phyloP scores from a whole-genome alignment of 352 stramenopile species.

The Phytopythium litorale region DNA sequence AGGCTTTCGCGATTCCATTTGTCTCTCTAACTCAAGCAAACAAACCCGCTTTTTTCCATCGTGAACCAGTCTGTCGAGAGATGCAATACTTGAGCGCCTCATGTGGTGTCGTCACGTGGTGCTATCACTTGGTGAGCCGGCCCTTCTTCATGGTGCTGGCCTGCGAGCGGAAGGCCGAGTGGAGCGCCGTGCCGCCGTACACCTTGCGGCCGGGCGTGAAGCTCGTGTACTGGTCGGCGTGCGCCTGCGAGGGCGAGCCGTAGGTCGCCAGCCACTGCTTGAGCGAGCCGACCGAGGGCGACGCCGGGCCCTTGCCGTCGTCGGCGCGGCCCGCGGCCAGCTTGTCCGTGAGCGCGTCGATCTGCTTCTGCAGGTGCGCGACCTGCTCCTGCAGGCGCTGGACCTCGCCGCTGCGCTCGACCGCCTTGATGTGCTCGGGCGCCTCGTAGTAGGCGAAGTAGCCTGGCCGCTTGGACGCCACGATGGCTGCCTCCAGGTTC shows the following conservation, averaged over 20 bases:
- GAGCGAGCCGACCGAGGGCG: slow-evolving; percentile 43
- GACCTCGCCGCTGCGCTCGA: slow-evolving; percentile 53
- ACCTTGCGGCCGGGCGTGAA: slow-evolving; percentile 68
- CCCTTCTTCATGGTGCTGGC: slow-evolving; percentile 77
- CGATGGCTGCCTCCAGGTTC: slow-evolving; percentile 77
- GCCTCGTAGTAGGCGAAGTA: slow-evolving; percentile 76
- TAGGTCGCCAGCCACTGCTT: slow-evolving; percentile 77
- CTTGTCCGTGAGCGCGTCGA: slow-evolving; percentile 58
- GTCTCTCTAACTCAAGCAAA: slow-evolving; percentile 6
- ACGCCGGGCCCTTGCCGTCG: slow-evolving; percentile 9
- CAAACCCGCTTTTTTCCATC: slow-evolving; percentile 5
- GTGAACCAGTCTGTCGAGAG: neutral
- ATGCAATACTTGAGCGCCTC: too few species aligned
- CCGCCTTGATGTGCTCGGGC: slow-evolving; percentile 48
- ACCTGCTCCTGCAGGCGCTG: slow-evolving; percentile 56
- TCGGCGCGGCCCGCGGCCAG: slow-evolving; percentile 21
- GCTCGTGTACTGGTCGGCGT: slow-evolving; percentile 49
- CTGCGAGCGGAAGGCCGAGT: slow-evolving; percentile 62
- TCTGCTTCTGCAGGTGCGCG: slow-evolving; percentile 62
- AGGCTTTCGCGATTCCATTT: slow-evolving; percentile 5
- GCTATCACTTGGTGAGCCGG: slow-evolving; percentile 48
- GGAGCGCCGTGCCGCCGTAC: slow-evolving; percentile 72
- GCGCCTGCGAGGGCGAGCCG: slow-evolving; percentile 47
- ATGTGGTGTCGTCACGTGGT: too few species aligned
- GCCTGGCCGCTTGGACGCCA: slow-evolving; percentile 61